Evolutionary conservation across 1,139 yeast species (phyloP), one percentile per base, ranked within the genome.

Genomic region (Yamadazyma friedrichii): DNA sequence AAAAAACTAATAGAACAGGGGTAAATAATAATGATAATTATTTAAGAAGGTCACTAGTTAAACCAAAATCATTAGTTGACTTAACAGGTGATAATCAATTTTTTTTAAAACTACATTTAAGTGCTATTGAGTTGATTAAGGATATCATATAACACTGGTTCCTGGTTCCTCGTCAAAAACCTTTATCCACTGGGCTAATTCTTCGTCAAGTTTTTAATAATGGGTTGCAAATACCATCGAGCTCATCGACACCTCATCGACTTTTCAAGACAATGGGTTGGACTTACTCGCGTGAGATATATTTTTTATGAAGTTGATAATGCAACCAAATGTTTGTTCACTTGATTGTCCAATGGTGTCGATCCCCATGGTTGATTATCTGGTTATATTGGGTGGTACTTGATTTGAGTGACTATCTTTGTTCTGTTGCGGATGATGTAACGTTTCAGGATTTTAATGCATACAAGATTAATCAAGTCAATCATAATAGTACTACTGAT

Each of bases 51-150:
- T 76, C 76, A 42, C 70, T 70, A 50, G 65, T 63, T 49, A 74
- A 77, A 44, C 83, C 88, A 2, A 74, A 72, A 51, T 78, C 82
- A 39, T 60, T 87, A 48, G 68, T 76, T 2, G 83, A 80, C 39
- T 65, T 86, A 33, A 67, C 88, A 2, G 70, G 74, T 24, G 94
- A 86, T 55, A 70, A 68, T 2, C 65, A 73, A 34, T 59, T 85
- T 11, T 86, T 84, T 55, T 66, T 82, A 9, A 80, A 79, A 53
- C 57, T 84, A 13, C 95, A 87, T 56, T 59, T 82, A 16, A 82
- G 88, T 82, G 83, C 81, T 15, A 58, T 78, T 1, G 81, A 76
- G 43, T 56, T 85, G 28, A 46, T 69, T 13, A 53, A 54, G 24
- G 51, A 45, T 36, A 34, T 50, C 12, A 27, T 33, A 33, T 32